Percentiles rank a stretch among this genome's conserved stretches.
These are phyloP conservation scores for Oxytropis ochrocephala DNA, from an alignment of 306 rosid species.

Conservation along the genomic window DNA sequence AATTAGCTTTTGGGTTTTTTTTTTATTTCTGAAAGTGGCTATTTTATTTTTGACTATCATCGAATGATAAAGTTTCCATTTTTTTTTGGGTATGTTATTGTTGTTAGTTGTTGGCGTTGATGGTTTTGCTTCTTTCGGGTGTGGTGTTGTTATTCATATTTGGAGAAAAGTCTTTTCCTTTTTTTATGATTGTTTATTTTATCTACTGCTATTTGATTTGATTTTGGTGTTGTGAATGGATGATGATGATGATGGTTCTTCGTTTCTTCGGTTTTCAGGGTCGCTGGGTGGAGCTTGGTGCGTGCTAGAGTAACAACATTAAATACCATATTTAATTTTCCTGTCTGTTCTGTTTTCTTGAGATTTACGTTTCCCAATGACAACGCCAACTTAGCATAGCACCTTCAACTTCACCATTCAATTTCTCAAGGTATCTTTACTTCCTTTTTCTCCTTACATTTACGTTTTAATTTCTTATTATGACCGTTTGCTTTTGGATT, in stretches of 20 bases:
- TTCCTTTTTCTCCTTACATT: not conserved
- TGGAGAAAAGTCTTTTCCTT: slow-evolving; percentile 23
- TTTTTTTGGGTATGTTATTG: not conserved
- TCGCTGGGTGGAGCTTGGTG: slow-evolving; percentile 13
- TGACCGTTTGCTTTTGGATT: not conserved
- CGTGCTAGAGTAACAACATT: not conserved
- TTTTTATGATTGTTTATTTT: not conserved
- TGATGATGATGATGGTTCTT: not conserved
- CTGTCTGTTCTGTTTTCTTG: slow-evolving; percentile 41
- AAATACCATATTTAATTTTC: not conserved
- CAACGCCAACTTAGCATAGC: slow-evolving; percentile 26
- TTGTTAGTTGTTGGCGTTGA: not conserved
- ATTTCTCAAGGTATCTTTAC: slow-evolving; percentile 29
- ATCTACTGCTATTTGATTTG: not conserved
- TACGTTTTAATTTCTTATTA: not conserved
- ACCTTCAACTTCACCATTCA: not conserved
- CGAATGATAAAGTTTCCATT: too few relatives aligned
- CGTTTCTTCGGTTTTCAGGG: slow-evolving; percentile 26
- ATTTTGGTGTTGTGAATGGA: not conserved
- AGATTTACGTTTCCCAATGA: slow-evolving; percentile 43
- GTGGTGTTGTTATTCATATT: slow-evolving; percentile 32
- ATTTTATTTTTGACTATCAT: too few relatives aligned
- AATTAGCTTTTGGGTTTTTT: not conserved
- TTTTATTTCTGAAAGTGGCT: not conserved
- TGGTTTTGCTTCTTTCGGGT: slow-evolving; percentile 9